Evolutionary conservation across 2,329 filamentous ascomycete species (phyloP), one percentile per base, ranked within the genome.

Genomic region (Penicillium capsulatum): DNA sequence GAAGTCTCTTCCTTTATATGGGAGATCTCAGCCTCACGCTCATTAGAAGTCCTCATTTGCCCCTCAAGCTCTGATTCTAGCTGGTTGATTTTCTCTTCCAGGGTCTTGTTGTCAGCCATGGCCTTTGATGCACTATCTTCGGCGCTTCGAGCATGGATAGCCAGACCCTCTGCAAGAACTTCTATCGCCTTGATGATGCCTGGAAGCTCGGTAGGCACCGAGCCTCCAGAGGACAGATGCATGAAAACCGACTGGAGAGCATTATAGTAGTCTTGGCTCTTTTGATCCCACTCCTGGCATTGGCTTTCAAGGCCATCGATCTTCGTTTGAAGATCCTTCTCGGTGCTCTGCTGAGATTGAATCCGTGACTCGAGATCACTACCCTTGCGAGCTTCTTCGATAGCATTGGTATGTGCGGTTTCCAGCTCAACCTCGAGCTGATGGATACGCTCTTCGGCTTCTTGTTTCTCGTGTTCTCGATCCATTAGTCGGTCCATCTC

Each of bases 401-500:
- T 58, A 19, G 70, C 67, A 32, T 69, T 67, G 27, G 61, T 61
- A 32, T 70, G 72, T 14, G 83, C 63, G 34, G 74, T 76, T 39
- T 86, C 79, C 11, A 94, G 67, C 53, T 95, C 85, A 11, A 77
- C 71, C 54, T 89, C 79, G 1, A 95, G 73, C 7, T 74, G 71
- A 31, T 79, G 79, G 20, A 89, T 71, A 42, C 75, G 81, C 32
- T 84, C 79, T 47, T 91, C 83, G 31, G 82, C 75, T 2, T 77
- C 76, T 3, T 78, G 79, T 56, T 82, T 86, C 55, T 92, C 86
- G 51, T 94, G 83, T 51, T 96, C 88, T 30, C 86, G 79, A 28
- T 88, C 87, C 29, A 87, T 76, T 38, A 91, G 79, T 44, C 88
- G 78, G 54, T 96, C 90, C 36, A 97, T 79, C 58, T 95, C 90